phyloP scores from a whole-genome alignment of 23 red algal species.

The Gracilariopsis chorda region DNA sequence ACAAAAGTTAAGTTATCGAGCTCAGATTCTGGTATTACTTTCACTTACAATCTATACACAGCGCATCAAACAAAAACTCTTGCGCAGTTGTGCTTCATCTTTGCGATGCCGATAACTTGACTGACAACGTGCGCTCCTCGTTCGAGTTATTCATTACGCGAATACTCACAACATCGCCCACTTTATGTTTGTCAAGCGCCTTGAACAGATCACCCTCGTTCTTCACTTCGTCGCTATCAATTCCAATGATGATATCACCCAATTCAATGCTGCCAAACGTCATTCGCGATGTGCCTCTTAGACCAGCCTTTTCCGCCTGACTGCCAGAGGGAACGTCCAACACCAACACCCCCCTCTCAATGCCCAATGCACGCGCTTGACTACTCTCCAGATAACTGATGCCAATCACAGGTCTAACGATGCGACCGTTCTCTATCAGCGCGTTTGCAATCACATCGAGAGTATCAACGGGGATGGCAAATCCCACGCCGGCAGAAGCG shows the following conservation, averaged over 20 bases:
- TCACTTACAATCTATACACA: too few relatives aligned
- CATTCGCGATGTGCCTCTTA: slow-evolving; percentile 68
- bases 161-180: slow-evolving; percentile 71
- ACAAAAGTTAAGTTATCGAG: too few relatives aligned
- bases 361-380: slow-evolving; percentile 83
- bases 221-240: slow-evolving; percentile 73
- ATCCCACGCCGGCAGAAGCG: slow-evolving; percentile 89
- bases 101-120: slow-evolving; percentile 67
- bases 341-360: slow-evolving; percentile 90
- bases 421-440: slow-evolving; percentile 90
- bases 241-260: slow-evolving; percentile 89
- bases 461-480: slow-evolving; percentile 98
- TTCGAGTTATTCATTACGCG: slow-evolving; percentile 64
- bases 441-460: slow-evolving; percentile 83
- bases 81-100: background rate
- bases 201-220: slow-evolving; percentile 96
- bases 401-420: slow-evolving; percentile 92
- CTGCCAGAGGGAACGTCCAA: slow-evolving; percentile 79
- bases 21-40: too few relatives aligned
- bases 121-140: slow-evolving; percentile 1
- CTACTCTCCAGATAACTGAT: slow-evolving; percentile 96
- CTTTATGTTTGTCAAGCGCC: slow-evolving; percentile 89
- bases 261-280: slow-evolving; percentile 76
- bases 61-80: background rate
- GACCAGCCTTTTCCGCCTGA: slow-evolving; percentile 84